Base-by-base conservation (phyloP, 768 basidiomycete species). In the Amanita exitialis region DNA sequence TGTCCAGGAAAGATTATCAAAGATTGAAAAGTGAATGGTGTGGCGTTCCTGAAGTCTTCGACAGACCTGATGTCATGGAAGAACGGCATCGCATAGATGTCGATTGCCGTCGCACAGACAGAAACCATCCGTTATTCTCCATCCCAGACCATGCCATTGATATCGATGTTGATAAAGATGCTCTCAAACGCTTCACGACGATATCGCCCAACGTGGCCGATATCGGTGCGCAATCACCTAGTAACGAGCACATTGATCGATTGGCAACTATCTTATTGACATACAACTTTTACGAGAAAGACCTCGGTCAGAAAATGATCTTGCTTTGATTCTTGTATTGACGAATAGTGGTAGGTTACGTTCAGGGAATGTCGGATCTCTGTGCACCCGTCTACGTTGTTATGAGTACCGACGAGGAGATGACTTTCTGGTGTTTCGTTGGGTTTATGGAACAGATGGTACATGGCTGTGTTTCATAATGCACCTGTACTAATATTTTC, bases 331-430 rank as follows among this genome's bases (percentile, higher is more conserved):
- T 44, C 38, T 51, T 35, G 36, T 16, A 41, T n/a, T 53, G 8
- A 44, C 7, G 51, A 27, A 49, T 42, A 6, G 42, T 21, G 15
- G 1, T 54, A 86, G 92, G 94, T 25, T 97, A 98, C 64, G 96
- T 98, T 4, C 96, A 98, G 66, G 96, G 96, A 28, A 98, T 98
- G 96, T 92, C 90, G 2, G 96, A 99, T 66, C 77, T 99, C 12
- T 89, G 90, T 58, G 86, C 90, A 3, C 96, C 96, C 10, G 68
- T 98, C 5, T 98, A 97, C 61, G 84, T 98, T 21, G 89, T 93
- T 13, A 83, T 90, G 78, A 83, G 77, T 47, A 88, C 82, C 6
- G 86, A 96, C 56, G 93, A 95, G 60, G 87, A 86, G 48, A 66
- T 90, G 67, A 90, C 90, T 1, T 98, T 97, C 68, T 97, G 94